These are phyloP conservation scores for Claviceps digitariae DNA, from an alignment of 2,329 filamentous ascomycete species.

Conservation along the genomic window DNA sequence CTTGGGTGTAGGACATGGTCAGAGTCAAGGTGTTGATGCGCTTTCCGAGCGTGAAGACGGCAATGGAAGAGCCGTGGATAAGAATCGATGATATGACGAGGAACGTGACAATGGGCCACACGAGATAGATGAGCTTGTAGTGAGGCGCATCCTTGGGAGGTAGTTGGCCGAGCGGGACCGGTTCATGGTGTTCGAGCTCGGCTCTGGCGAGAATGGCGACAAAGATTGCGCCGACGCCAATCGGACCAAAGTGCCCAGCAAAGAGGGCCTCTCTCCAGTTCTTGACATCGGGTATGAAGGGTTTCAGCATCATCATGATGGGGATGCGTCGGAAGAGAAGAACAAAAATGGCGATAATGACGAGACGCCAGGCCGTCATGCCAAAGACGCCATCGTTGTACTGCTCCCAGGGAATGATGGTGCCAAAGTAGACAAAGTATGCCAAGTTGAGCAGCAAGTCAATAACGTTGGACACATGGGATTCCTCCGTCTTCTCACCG, in stretches of 20 bases:
- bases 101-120: slow-evolving; percentile 94
- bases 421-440: slow-evolving; percentile 95
- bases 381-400: slow-evolving; percentile 68
- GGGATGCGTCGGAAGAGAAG: slow-evolving; percentile 93
- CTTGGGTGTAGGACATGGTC: slow-evolving; percentile 91
- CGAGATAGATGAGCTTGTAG: slow-evolving; percentile 63
- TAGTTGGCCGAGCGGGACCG: slow-evolving; percentile 56
- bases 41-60: slow-evolving; percentile 94
- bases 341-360: slow-evolving; percentile 88
- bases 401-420: slow-evolving; percentile 91
- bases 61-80: slow-evolving; percentile 94
- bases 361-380: slow-evolving; percentile 72
- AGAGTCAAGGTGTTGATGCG: slow-evolving; percentile 93
- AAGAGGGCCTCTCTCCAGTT: slow-evolving; percentile 97
- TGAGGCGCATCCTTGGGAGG: slow-evolving; percentile 41
- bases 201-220: slow-evolving; percentile 83
- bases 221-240: slow-evolving; percentile 93
- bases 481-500: slow-evolving; percentile 93
- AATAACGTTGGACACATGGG: slow-evolving; percentile 98
- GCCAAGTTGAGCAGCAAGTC: slow-evolving; percentile 92
- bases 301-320: slow-evolving; percentile 83
- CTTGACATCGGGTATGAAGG: slow-evolving; percentile 89
- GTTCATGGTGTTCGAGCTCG: slow-evolving; percentile 66
- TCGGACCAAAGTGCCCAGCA: slow-evolving; percentile 93
- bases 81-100: slow-evolving; percentile 88